Conservation (phyloP, 2,329 filamentous ascomycete genomes). For the Clonostachys solani region DNA sequence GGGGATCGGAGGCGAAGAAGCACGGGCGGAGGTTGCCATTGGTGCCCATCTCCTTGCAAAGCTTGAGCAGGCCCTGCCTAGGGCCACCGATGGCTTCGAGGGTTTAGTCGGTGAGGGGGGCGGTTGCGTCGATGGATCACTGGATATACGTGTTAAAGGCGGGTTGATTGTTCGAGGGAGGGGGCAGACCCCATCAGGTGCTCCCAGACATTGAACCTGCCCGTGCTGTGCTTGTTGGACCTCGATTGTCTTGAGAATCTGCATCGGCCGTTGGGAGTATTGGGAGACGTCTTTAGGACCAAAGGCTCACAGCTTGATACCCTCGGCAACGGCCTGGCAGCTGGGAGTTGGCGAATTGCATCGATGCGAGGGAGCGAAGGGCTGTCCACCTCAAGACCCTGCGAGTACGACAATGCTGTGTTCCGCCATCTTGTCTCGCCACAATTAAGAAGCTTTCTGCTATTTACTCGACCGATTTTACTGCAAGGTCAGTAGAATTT, state of each 20-base stretch:
- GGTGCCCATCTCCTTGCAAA: constrained; percentile 89
- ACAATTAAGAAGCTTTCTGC: no score
- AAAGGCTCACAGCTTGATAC: constrained; percentile 62
- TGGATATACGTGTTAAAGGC: constrained; percentile 25
- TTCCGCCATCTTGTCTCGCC: constrained; percentile 47
- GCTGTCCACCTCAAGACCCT: constrained; percentile 65
- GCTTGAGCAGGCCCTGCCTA: constrained; percentile 84
- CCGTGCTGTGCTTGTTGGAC: constrained; percentile 56
- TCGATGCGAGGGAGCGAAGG: not conserved
- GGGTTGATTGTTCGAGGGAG: not conserved
- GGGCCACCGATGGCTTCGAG: constrained; percentile 82
- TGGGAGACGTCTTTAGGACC: not conserved
- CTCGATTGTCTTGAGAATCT: constrained; percentile 78
- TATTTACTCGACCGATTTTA: no score
- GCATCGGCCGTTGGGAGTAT: constrained; percentile 1
- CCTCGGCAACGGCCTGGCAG: constrained; percentile 68
- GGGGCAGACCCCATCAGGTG: constrained; percentile 65
- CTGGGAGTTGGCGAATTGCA: constrained; percentile 1
- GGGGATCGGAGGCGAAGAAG: constrained; percentile 89
- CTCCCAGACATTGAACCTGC: constrained; percentile 83
- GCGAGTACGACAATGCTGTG: constrained; percentile 76
- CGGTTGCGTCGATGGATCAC: constrained; percentile 84
- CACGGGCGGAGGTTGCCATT: constrained; percentile 96
- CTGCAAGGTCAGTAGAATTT: no score
- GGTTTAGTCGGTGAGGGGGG: constrained; percentile 76